A percentile compares a stretch with the other conserved stretches of the same genome.
These are phyloP conservation scores for Cyclotella baltica DNA, from an alignment of 108 stramenopile genomes.

Conservation along the genomic window DNA sequence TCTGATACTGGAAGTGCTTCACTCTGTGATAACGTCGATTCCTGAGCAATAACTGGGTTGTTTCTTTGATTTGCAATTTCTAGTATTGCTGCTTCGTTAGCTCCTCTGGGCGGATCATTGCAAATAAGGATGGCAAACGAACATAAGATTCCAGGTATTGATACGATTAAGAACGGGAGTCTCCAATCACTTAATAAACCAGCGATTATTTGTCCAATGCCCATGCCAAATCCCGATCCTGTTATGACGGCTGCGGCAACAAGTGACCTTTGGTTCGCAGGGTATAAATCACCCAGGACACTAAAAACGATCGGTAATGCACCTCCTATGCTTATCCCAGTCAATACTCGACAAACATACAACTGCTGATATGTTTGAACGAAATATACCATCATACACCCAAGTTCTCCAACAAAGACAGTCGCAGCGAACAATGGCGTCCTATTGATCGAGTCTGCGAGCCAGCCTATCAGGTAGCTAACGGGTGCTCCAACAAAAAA, in stretches of 20 bases:
- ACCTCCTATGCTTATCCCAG: slow-evolving; percentile 69
- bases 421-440: slow-evolving; percentile 68
- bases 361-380: slow-evolving; percentile 49
- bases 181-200: slow-evolving; percentile 63
- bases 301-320: slow-evolving; percentile 62
- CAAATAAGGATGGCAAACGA: slow-evolving; percentile 40
- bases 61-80: slow-evolving; percentile 8
- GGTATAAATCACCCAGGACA: slow-evolving; percentile 62
- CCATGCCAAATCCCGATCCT: slow-evolving; percentile 50
- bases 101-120: slow-evolving; percentile 56
- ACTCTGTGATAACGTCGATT: slow-evolving; percentile 16
- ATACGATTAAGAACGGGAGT: slow-evolving; percentile 62
- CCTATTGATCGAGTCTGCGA: slow-evolving; percentile 57
- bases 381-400: slow-evolving; percentile 67
- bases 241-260: slow-evolving; percentile 47
- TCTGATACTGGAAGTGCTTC: not conserved
- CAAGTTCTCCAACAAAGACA: slow-evolving; percentile 84
- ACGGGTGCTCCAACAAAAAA: slow-evolving; percentile 82
- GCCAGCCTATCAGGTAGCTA: slow-evolving; percentile 73
- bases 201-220: slow-evolving; percentile 55
- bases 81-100: slow-evolving; percentile 40
- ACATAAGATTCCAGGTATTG: slow-evolving; percentile 54
- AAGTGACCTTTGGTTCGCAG: slow-evolving; percentile 35
- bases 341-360: slow-evolving; percentile 57
- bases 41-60: not conserved